Percentiles rank a stretch among this genome's conserved stretches.
Evolutionary conservation across 352 stramenopile species (phyloP).

Genomic region (Salisapilia sapeloensis): DNA sequence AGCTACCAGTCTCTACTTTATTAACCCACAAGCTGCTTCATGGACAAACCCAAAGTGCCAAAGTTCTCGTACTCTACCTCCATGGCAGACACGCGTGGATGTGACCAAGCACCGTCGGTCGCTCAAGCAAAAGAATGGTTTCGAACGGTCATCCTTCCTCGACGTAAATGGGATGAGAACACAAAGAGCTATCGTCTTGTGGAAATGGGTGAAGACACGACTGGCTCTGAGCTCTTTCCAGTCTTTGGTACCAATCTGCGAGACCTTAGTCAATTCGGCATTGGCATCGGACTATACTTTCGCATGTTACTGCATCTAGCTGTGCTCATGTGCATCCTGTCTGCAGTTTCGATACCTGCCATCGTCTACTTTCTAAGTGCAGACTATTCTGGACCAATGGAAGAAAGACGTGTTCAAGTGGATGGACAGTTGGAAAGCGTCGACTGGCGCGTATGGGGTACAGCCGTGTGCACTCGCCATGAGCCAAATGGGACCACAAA

Average conservation of each 20-base stretch:
- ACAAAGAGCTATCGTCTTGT: conserved; percentile 23
- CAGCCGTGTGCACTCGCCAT: conserved; percentile 36
- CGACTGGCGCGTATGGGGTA: conserved; percentile 32
- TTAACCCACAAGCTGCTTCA: no score
- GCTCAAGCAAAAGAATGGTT: conserved; percentile 27
- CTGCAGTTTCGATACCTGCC: conserved; percentile 29
- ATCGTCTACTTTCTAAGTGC: conserved; percentile 51
- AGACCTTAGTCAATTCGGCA: conserved; percentile 51
- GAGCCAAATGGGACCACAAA: conserved; percentile 7
- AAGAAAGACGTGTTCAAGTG: conserved; percentile 7
- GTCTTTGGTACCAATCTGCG: conserved; percentile 35
- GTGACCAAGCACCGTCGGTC: no score
- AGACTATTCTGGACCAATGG: conserved; percentile 28
- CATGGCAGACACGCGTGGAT: no score
- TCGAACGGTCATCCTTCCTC: conserved; percentile 32
- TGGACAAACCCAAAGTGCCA: no score
- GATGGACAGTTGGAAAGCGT: conserved; percentile 15
- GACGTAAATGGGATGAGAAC: conserved; percentile 21
- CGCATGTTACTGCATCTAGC: conserved; percentile 44
- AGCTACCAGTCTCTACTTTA: no score
- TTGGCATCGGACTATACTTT: conserved; percentile 67
- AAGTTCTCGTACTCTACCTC: no score
- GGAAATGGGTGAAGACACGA: conserved; percentile 45
- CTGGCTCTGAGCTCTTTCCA: conserved; percentile 33
- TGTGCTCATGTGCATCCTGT: conserved; percentile 31